phyloP scores from a whole-genome alignment of 2,329 filamentous ascomycete genomes.

The Fusarium armeniacum region DNA sequence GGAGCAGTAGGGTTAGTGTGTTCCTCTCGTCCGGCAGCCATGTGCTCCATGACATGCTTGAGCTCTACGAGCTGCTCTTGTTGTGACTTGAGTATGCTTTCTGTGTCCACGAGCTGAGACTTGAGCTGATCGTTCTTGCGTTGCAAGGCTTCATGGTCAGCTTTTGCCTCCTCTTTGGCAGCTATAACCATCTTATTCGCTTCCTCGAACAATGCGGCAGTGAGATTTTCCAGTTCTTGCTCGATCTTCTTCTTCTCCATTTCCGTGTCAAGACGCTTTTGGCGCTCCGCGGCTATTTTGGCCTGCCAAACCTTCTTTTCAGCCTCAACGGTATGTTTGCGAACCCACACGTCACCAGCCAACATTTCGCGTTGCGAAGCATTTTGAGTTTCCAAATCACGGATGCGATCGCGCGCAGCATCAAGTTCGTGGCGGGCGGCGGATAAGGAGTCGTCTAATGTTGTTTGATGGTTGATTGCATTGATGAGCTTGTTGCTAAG shows the following conservation, averaged over 20 bases:
- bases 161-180: constrained; percentile 89
- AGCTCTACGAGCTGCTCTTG: constrained; percentile 94
- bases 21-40: constrained; percentile 81
- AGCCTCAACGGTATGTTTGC: constrained; percentile 79
- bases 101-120: constrained; percentile 87
- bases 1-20: constrained; percentile 79
- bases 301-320: constrained; percentile 73
- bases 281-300: constrained; percentile 75
- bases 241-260: constrained; percentile 91
- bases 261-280: constrained; percentile 74
- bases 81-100: constrained; percentile 86
- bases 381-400: constrained; percentile 74
- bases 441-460: constrained; percentile 88
- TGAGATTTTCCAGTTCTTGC: constrained; percentile 90
- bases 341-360: constrained; percentile 80
- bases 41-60: constrained; percentile 91
- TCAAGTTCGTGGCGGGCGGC: constrained; percentile 88
- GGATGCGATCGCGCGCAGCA: constrained; percentile 74
- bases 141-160: constrained; percentile 83
- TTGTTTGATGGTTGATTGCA: constrained; percentile 96
- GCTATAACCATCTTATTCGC: constrained; percentile 96
- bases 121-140: constrained; percentile 90
- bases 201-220: constrained; percentile 95
- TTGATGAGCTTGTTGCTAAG: constrained; percentile 97
- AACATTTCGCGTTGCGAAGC: constrained; percentile 80